Conservation (phyloP, 495 filamentous ascomycete genomes). For the Oleoguttula mirabilis region DNA sequence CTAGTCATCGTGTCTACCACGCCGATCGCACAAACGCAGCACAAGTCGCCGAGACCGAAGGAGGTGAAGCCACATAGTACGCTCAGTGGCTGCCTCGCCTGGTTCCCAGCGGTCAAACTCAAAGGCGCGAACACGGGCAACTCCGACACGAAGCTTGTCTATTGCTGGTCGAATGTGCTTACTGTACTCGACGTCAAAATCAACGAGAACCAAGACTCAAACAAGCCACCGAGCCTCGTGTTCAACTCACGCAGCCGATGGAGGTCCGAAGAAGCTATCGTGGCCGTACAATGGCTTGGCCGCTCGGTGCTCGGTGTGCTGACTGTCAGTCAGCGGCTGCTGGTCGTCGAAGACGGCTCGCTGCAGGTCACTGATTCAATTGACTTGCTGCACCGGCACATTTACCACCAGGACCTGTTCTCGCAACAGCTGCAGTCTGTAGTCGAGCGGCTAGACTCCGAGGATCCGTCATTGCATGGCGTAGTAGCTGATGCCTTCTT, state of each 20-base stretch:
- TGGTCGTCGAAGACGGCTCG: conserved; percentile 80
- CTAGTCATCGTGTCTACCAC: conserved; percentile 95
- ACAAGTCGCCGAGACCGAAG: conserved; percentile 81
- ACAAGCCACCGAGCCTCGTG: conserved; percentile 58
- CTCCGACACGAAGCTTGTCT: conserved; percentile 80
- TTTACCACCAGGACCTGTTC: conserved; percentile 83
- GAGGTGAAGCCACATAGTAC: conserved; percentile 80
- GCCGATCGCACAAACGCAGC: conserved; percentile 87
- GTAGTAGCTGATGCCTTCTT: conserved; percentile 95
- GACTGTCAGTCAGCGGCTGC: conserved; percentile 82
- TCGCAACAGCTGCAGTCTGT: conserved; percentile 68
- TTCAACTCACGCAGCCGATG: conserved; percentile 81
- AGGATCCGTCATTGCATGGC: conserved; percentile 81
- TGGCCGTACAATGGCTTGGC: conserved; percentile 92
- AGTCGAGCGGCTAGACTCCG: conserved; percentile 79
- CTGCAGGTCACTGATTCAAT: conserved; percentile 89
- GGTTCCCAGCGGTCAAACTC: conserved; percentile 91
- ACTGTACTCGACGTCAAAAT: conserved; percentile 82
- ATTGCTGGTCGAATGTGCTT: conserved; percentile 94
- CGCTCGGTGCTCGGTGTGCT: conserved; percentile 83
- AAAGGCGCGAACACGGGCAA: conserved; percentile 53
- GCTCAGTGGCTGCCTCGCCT: conserved; percentile 85
- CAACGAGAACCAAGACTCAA: conserved; percentile 48
- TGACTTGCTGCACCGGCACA: conserved; percentile 81
- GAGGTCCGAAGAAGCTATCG: conserved; percentile 90